Percentiles rank a stretch among this genome's conserved stretches.
Evolutionary conservation across 2,329 filamentous ascomycete species (phyloP).

Genomic region (Alternaria incomplexa): DNA sequence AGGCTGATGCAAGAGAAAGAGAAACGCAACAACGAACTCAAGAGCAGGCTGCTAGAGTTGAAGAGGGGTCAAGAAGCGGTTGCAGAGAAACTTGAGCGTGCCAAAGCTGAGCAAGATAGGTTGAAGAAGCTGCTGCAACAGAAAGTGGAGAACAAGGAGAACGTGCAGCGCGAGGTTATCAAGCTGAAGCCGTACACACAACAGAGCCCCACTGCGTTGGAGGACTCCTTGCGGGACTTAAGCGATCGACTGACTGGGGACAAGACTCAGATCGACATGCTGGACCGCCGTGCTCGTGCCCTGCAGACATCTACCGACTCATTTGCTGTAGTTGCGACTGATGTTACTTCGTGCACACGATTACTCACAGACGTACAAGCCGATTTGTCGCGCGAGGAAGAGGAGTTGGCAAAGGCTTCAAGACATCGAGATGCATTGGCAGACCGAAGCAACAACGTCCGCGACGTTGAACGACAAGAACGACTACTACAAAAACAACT

Average conservation of each 20-base stretch:
- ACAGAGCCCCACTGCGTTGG: constrained; percentile 83
- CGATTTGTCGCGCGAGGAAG: constrained; percentile 90
- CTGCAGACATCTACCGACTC: constrained; percentile 92
- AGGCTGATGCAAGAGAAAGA: constrained; percentile 83
- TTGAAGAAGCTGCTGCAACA: constrained; percentile 75
- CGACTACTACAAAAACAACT: constrained; percentile 82
- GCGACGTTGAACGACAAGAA: constrained; percentile 90
- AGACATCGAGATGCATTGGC: constrained; percentile 86
- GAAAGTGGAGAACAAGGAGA: constrained; percentile 72
- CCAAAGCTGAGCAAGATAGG: constrained; percentile 78
- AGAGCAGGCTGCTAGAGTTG: constrained; percentile 79
- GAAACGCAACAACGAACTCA: constrained; percentile 84
- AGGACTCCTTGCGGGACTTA: constrained; percentile 81
- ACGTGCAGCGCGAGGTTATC: constrained; percentile 80
- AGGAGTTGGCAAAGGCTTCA: constrained; percentile 80
- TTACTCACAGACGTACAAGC: constrained; percentile 83
- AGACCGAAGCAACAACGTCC: constrained; percentile 85
- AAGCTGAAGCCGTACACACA: constrained; percentile 92
- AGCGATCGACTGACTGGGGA: constrained; percentile 78
- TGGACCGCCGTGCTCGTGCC: constrained; percentile 86
- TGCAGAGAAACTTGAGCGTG: constrained; percentile 79
- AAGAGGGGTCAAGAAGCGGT: constrained; percentile 83
- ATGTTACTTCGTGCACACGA: constrained; percentile 87
- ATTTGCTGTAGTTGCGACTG: constrained; percentile 80
- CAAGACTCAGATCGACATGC: constrained; percentile 81